Evolutionary conservation across 139 green algal species (phyloP).

Genomic region (Pedinophyceae sp.): DNA sequence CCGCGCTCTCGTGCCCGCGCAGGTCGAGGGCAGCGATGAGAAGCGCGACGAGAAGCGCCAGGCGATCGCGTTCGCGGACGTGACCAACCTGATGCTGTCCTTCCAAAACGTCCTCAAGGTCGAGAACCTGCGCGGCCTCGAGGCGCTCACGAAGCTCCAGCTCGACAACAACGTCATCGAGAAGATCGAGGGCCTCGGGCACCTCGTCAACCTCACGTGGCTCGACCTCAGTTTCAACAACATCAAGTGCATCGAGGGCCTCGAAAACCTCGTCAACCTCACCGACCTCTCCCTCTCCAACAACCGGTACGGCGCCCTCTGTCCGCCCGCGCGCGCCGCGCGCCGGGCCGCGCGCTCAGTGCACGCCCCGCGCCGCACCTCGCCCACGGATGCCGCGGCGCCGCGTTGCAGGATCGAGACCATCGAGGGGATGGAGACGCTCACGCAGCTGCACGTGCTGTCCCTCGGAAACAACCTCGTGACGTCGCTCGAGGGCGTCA

Average conservation of each 20-base stretch:
- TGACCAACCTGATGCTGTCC: constrained; percentile 46
- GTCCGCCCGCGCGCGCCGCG: too few species aligned
- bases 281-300: constrained; percentile 66
- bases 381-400: too few species aligned
- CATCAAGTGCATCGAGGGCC: constrained; percentile 54
- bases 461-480: too few species aligned
- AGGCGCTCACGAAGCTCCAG: constrained; percentile 56
- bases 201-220: constrained; percentile 57
- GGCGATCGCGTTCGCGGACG: constrained; percentile 32
- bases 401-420: too few species aligned
- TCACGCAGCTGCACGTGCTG: constrained; percentile 43
- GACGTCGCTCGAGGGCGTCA: too few species aligned
- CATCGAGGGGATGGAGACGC: constrained; percentile 46
- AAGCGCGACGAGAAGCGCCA: constrained; percentile 38
- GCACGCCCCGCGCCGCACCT: too few species aligned
- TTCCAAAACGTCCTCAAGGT: constrained; percentile 50
- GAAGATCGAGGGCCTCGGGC: constrained; percentile 53
- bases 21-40: constrained; percentile 22
- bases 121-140: constrained; percentile 44
- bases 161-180: constrained; percentile 71
- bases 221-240: constrained; percentile 78
- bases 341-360: too few species aligned
- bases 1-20: constrained; percentile 15
- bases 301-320: constrained; percentile 28
- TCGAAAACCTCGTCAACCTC: constrained; percentile 53